phyloP scores from a whole-genome alignment of 176 grass and related monocot species.

The Ensete ventricosum region DNA sequence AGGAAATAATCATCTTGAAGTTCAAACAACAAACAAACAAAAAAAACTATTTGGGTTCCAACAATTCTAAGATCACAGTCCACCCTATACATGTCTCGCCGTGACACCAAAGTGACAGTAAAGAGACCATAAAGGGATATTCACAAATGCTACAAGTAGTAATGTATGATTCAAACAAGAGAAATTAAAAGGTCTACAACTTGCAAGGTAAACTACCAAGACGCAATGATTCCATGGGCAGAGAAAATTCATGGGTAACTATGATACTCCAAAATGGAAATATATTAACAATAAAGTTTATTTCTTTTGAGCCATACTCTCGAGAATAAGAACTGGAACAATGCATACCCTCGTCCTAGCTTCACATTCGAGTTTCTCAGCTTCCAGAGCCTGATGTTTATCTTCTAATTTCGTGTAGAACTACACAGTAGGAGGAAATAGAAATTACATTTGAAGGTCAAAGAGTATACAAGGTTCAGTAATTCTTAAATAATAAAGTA shows the following conservation, averaged over 20 bases:
- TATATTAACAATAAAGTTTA: no score
- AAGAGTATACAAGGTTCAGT: slow-evolving; percentile 10
- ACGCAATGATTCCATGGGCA: no score
- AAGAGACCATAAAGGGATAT: no score
- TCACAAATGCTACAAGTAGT: neutral
- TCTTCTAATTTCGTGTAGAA: slow-evolving; percentile 79
- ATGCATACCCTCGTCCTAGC: slow-evolving; percentile 45
- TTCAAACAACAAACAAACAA: no score
- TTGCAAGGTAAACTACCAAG: no score
- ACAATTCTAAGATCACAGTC: no score
- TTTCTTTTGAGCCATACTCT: neutral
- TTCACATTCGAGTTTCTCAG: slow-evolving; percentile 48
- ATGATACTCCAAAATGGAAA: no score
- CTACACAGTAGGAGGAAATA: slow-evolving; percentile 29
- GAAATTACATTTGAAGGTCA: neutral
- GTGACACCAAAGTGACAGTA: no score
- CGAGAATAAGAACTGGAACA: neutral
- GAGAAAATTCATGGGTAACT: no score
- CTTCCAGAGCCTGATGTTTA: slow-evolving; percentile 69
- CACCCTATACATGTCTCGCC: no score
- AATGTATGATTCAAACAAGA: neutral
- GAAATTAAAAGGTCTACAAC: neutral
- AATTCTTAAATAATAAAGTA: neutral
- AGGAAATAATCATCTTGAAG: no score
- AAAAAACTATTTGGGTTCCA: no score